A percentile compares a stretch with the other conserved stretches of the same genome.
phyloP scores from a whole-genome alignment of 805 yeast species.

The Cyberlindnera euphorbiiphila region DNA sequence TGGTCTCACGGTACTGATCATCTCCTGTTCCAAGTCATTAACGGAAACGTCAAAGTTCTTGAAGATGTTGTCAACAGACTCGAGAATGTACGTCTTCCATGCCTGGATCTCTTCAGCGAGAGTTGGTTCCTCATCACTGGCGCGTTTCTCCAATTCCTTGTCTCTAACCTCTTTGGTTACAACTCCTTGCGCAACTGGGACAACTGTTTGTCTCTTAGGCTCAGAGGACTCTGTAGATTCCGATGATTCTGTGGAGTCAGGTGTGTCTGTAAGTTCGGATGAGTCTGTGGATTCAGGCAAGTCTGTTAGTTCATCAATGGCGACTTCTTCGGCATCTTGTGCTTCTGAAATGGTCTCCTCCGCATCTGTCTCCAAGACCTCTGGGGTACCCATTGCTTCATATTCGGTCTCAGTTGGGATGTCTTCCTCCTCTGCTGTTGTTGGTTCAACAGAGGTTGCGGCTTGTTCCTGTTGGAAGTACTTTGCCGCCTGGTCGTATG shows the following conservation, averaged over 20 bases:
- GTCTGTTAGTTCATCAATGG: too few relatives aligned
- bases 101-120: slow-evolving; percentile 34
- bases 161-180: slow-evolving; percentile 3
- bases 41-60: slow-evolving; percentile 37
- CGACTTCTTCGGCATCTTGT: slow-evolving; percentile 6
- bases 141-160: slow-evolving; percentile 8
- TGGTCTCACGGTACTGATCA: slow-evolving; percentile 29
- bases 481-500: slow-evolving; percentile 18
- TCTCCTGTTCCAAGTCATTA: slow-evolving; percentile 26
- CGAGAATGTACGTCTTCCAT: slow-evolving; percentile 35
- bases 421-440: slow-evolving; percentile 13
- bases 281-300: too few relatives aligned
- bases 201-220: neutral
- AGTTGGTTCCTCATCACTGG: slow-evolving; percentile 9
- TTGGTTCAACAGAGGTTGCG: slow-evolving; percentile 7
- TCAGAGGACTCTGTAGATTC: too few relatives aligned
- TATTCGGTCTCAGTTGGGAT: slow-evolving; percentile 8
- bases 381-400: slow-evolving; percentile 11
- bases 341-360: slow-evolving; percentile 3
- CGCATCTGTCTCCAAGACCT: slow-evolving; percentile 12
- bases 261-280: too few relatives aligned
- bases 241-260: too few relatives aligned
- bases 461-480: slow-evolving; percentile 12
- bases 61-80: slow-evolving; percentile 36
- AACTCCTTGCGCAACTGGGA: neutral